Evolutionary conservation across 1,139 yeast species (phyloP).

Genomic region (Geotrichum aggregatum): DNA sequence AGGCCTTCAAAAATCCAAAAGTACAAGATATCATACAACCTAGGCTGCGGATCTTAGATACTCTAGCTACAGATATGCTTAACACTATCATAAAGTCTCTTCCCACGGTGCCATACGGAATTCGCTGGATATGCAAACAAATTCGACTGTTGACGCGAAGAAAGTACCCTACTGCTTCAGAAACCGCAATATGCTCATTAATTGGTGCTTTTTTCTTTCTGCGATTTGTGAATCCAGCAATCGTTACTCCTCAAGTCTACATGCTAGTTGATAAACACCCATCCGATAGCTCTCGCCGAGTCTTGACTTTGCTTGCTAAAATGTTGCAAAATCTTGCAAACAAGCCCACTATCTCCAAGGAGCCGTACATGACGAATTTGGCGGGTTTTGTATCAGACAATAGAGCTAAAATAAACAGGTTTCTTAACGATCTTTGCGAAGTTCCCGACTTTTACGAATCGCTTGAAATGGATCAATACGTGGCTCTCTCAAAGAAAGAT

Average conservation of each 20-base stretch:
- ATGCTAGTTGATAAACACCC: slow-evolving; percentile 41
- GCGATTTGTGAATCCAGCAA: slow-evolving; percentile 84
- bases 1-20: slow-evolving; percentile 35
- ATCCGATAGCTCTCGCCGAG: slow-evolving; percentile 54
- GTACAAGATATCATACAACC: slow-evolving; percentile 37
- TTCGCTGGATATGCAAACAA: slow-evolving; percentile 68
- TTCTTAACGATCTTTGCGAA: slow-evolving; percentile 40
- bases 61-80: slow-evolving; percentile 56
- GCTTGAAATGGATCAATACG: slow-evolving; percentile 43
- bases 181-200: slow-evolving; percentile 49
- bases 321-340: slow-evolving; percentile 85
- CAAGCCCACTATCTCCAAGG: slow-evolving; percentile 42
- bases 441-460: slow-evolving; percentile 44
- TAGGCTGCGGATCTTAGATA: slow-evolving; percentile 38
- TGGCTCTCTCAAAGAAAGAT: slow-evolving; percentile 40
- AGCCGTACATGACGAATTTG: slow-evolving; percentile 38
- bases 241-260: slow-evolving; percentile 83
- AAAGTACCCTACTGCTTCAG: slow-evolving; percentile 60
- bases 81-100: slow-evolving; percentile 57
- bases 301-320: slow-evolving; percentile 77
- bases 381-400: slow-evolving; percentile 36
- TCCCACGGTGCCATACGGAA: slow-evolving; percentile 61
- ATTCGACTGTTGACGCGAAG: slow-evolving; percentile 60
- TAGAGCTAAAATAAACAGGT: slow-evolving; percentile 35
- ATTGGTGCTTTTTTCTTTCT: slow-evolving; percentile 83